These are phyloP conservation scores for Hyphopichia khmerensis DNA, from an alignment of 1,139 yeast species.

Conservation along the genomic window DNA sequence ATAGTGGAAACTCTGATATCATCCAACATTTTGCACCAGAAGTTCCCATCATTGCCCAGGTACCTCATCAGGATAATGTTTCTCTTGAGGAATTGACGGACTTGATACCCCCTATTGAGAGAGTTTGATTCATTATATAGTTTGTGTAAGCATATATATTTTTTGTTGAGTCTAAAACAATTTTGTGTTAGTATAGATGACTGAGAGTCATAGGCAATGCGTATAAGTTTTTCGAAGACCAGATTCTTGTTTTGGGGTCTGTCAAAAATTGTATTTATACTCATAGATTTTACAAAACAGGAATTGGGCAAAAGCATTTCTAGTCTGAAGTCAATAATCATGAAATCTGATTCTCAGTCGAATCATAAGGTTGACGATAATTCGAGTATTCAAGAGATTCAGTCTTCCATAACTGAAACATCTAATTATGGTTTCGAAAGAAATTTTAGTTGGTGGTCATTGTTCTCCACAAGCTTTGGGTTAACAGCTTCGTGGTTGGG, in stretches of 20 bases:
- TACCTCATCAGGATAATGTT: constrained; percentile 3
- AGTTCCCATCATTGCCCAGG: constrained; percentile 7
- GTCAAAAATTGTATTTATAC: too few relatives aligned
- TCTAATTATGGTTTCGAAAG: neutral
- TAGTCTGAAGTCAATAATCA: too few relatives aligned
- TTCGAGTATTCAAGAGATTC: neutral
- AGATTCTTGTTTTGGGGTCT: too few relatives aligned
- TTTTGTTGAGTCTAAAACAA: neutral
- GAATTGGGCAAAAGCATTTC: too few relatives aligned
- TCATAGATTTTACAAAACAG: too few relatives aligned
- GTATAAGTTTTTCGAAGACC: neutral
- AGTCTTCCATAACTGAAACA: neutral
- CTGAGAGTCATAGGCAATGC: neutral
- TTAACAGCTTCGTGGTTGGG: constrained; percentile 58
- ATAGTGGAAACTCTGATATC: constrained; percentile 18
- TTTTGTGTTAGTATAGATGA: neutral
- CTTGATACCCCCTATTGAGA: constrained; percentile 3
- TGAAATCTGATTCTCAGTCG: neutral
- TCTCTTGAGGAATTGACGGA: constrained; percentile 3
- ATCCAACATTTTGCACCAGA: constrained; percentile 9
- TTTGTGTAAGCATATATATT: too few relatives aligned
- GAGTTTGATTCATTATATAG: neutral
- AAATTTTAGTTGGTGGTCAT: constrained; percentile 8
- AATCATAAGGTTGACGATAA: neutral
- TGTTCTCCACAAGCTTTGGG: constrained; percentile 50